Evolutionary conservation across 306 rosid genomes (phyloP), one percentile per base, ranked within the genome.

Genomic region (Macrotyloma uniflorum): DNA sequence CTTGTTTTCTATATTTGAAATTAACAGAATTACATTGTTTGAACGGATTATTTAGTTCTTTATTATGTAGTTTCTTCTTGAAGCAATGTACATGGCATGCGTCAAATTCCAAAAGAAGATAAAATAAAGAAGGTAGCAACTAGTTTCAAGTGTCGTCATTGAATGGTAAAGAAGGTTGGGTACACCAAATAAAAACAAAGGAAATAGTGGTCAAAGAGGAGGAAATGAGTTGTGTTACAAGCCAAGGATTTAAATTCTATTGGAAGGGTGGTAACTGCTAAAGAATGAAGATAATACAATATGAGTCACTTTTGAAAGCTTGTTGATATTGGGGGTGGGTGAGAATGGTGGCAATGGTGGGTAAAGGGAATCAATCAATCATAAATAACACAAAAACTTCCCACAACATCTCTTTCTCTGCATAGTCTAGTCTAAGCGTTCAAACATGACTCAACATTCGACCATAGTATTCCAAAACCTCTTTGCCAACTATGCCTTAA

Each of bases 401-500:
- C 9, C 5, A 13, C 23, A 19, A 38, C 36, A 33, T 20, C 8
- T 19, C 36, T 57, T 23, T 43, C 23, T 62, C 35, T 45, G 4
- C 5, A 11, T 16, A 9, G 28, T 38, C 42, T 26, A 6, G 50
- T 62, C 50, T 49, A 14, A 18, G 64, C 11, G 33, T 64, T 49
- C 65, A 33, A 63, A 64, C 1, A 43, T 42, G 5, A 62, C 35
- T 45, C 28, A 30, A 62, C 3, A 3, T 24, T 9, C 30, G 8
- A 33, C 2, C 45, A 59, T n/a, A n/a, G 5, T 18, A 50, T 64
- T 64, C 40, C 30, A 1, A 65, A 36, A 76, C 40, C 80, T 38
- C 50, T 51, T 64, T 36, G 74, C 80, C 43, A 50, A 51, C 65
- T 76, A 65, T 3, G 55, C 66, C 23, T 22, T 76, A 51, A 47